Evolutionary conservation across 176 grass and related monocot genomes (phyloP).

Genomic region (Musa schizocarpa): DNA sequence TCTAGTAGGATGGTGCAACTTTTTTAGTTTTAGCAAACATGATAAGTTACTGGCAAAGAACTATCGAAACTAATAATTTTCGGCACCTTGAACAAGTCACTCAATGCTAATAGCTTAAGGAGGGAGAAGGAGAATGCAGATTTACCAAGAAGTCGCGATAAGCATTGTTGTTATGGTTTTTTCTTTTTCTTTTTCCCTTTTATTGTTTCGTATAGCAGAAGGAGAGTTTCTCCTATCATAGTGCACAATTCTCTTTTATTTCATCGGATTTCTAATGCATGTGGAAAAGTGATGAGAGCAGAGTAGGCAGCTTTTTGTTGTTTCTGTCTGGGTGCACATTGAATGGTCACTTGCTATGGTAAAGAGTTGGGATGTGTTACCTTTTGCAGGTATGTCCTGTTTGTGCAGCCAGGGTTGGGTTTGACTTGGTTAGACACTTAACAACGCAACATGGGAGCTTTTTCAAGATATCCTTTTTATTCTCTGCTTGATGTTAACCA

Average conservation of each 20-base stretch:
- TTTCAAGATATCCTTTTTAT: conserved; percentile 23
- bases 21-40: no score
- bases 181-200: background rate
- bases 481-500: background rate
- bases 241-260: no score
- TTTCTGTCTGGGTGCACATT: background rate
- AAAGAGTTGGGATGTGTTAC: background rate
- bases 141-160: background rate
- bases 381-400: conserved; percentile 16
- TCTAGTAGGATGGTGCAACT: no score
- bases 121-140: background rate
- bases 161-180: background rate
- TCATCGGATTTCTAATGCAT: background rate
- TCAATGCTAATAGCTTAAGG: background rate
- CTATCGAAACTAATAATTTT: no score
- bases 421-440: conserved; percentile 22
- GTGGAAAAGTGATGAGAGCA: background rate
- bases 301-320: background rate
- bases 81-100: no score
- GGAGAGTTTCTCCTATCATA: no score
- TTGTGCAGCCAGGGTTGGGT: conserved; percentile 11
- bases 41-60: no score
- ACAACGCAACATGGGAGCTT: conserved; percentile 12
- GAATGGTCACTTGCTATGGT: background rate
- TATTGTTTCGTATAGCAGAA: no score